Evolutionary conservation across 1,284 basidiomycete genomes (phyloP).

Genomic region (Tremellales sp.): DNA sequence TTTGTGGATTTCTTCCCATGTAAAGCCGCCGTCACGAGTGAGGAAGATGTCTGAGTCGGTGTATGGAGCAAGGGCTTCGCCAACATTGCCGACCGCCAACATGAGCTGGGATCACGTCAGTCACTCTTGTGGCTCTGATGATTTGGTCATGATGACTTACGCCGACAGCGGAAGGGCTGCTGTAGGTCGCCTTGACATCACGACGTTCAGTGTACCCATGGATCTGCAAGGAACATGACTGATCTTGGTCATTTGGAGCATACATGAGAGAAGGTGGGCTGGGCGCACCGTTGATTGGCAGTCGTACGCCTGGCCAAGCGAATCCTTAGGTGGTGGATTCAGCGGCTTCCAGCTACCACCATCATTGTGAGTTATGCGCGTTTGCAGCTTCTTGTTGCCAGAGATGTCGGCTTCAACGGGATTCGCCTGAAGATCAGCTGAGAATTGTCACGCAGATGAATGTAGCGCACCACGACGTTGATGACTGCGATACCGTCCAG

Average conservation of each 20-base stretch:
- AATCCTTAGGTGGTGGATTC: conserved; percentile 70
- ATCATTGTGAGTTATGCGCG: conserved; percentile 93
- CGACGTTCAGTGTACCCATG: conserved; percentile 93
- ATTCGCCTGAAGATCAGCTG: conserved; percentile 54
- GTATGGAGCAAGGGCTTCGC: conserved; percentile 74
- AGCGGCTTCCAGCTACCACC: conserved; percentile 85
- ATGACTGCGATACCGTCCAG: conserved; percentile 92
- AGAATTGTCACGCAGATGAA: background rate
- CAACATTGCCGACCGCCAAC: conserved; percentile 97
- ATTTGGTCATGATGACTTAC: conserved; percentile 12
- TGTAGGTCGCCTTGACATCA: conserved; percentile 86
- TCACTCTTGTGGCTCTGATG: background rate
- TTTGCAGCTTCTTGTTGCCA: conserved; percentile 73
- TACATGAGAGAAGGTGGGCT: background rate
- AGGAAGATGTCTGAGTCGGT: conserved; percentile 91
- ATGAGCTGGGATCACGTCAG: conserved; percentile 54
- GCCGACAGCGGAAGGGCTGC: conserved; percentile 84
- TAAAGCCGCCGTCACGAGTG: conserved; percentile 92
- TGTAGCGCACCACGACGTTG: conserved; percentile 63
- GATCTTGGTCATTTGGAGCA: conserved; percentile 3
- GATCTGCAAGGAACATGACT: conserved; percentile 83
- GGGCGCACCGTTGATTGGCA: conserved; percentile 66
- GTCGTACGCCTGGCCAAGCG: conserved; percentile 66
- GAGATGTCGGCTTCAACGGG: conserved; percentile 68
- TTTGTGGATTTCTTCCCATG: conserved; percentile 98